Evolutionary conservation across 345 rosid species (phyloP).

Genomic region (Cochlearia excelsa): DNA sequence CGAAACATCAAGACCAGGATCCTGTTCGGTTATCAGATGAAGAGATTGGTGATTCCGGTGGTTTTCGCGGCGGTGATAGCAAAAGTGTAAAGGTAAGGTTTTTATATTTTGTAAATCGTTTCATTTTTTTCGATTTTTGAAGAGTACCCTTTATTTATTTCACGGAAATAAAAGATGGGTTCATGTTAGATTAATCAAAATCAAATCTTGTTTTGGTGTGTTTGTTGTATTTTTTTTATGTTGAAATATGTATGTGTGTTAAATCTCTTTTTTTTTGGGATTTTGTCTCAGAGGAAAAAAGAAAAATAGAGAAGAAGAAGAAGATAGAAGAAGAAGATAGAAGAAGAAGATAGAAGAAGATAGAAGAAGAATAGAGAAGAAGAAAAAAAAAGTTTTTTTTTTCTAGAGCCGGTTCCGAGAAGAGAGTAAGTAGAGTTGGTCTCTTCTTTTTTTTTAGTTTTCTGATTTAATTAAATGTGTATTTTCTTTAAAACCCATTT

Average conservation of each 20-base stretch:
- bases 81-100: slow-evolving; percentile 37
- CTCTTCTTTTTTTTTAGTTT: no score
- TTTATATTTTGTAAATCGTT: slow-evolving; percentile 2
- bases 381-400: no score
- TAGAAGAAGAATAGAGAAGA: no score
- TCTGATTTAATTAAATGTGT: no score
- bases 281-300: no score
- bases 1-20: slow-evolving; percentile 39
- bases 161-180: slow-evolving; percentile 17
- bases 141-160: slow-evolving; percentile 15
- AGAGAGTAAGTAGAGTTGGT: no score
- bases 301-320: no score
- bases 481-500: no score
- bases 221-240: no score
- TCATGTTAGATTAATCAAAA: slow-evolving; percentile 25
- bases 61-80: slow-evolving; percentile 33
- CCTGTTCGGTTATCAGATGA: slow-evolving; percentile 37
- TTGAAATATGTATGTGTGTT: slow-evolving; percentile 22
- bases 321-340: no score
- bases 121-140: slow-evolving; percentile 20
- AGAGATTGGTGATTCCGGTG: slow-evolving; percentile 24
- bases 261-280: background rate
- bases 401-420: no score
- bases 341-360: no score
- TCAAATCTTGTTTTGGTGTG: slow-evolving; percentile 8